phyloP scores from a whole-genome alignment of 305 asterid genomes.

The Fraxinus floribunda region DNA sequence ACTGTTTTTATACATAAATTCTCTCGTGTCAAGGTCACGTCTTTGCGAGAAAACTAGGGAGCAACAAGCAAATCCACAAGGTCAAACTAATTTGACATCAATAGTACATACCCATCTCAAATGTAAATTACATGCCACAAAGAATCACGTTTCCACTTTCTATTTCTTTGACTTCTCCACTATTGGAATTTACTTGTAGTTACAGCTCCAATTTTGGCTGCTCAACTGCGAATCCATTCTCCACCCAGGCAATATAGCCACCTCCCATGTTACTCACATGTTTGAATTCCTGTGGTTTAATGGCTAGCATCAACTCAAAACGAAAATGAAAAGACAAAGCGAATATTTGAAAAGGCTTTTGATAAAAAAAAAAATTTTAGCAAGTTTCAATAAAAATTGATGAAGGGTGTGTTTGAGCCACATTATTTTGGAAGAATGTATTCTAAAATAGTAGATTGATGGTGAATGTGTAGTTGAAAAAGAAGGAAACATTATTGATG shows the following conservation, averaged over 20 bases:
- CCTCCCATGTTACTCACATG: conserved; percentile 75
- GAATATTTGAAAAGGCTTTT: too few species aligned
- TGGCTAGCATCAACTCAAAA: not conserved
- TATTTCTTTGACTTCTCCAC: not conserved
- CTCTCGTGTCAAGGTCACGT: not conserved
- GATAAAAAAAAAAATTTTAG: too few species aligned
- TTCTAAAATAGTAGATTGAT: too few species aligned
- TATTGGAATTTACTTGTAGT: not conserved
- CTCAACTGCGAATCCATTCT: conserved; percentile 50
- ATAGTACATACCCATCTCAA: not conserved
- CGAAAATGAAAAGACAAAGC: not conserved
- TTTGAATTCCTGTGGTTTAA: conserved; percentile 54
- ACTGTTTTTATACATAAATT: not conserved
- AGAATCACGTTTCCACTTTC: not conserved
- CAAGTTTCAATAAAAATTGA: too few species aligned
- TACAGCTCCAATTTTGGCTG: conserved; percentile 23
- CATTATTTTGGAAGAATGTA: too few species aligned
- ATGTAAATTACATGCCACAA: conserved; percentile 2
- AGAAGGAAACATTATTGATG: too few species aligned
- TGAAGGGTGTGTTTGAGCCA: too few species aligned
- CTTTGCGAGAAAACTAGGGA: too few species aligned
- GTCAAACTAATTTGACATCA: not conserved
- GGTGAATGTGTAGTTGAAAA: too few species aligned
- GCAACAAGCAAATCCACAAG: not conserved
- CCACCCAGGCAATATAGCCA: conserved; percentile 67